Percentiles rank a stretch among this genome's conserved stretches.
These are phyloP conservation scores for Xylaria longipes DNA, from an alignment of 495 filamentous ascomycete genomes.

Conservation along the genomic window DNA sequence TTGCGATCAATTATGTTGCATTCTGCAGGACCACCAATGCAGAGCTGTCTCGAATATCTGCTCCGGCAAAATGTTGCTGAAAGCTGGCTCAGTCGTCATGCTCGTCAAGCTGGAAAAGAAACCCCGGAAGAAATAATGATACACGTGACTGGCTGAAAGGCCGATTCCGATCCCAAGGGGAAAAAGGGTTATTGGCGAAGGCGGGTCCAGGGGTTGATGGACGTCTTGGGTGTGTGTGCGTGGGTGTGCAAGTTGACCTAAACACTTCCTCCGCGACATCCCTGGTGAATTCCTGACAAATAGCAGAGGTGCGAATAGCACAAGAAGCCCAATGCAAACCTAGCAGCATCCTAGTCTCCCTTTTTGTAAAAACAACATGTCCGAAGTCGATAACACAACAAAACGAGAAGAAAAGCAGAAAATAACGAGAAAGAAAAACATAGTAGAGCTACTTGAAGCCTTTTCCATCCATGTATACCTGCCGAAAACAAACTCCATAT, in stretches of 20 bases:
- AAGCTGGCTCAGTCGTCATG: constrained; percentile 44
- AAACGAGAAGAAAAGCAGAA: constrained; percentile 29
- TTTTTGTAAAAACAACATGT: constrained; percentile 27
- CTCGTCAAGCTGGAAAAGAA: constrained; percentile 43
- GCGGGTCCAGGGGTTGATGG: constrained; percentile 30
- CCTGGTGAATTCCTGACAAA: constrained; percentile 25
- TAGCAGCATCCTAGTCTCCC: constrained; percentile 34
- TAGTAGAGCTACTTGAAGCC: constrained; percentile 36
- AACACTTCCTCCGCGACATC: constrained; percentile 25
- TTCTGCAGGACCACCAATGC: constrained; percentile 44
- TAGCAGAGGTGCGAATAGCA: constrained; percentile 23
- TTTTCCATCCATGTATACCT: constrained; percentile 47
- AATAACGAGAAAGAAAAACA: constrained; percentile 29
- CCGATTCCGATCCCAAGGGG: constrained; percentile 38
- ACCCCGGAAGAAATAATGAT: constrained; percentile 46
- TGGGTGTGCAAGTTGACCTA: constrained; percentile 28
- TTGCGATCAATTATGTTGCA: constrained; percentile 50
- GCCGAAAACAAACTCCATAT: constrained; percentile 44
- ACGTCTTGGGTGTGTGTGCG: constrained; percentile 32
- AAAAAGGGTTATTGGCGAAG: constrained; percentile 33
- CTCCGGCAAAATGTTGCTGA: constrained; percentile 44
- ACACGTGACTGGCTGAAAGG: constrained; percentile 43
- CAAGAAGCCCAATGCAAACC: constrained; percentile 33
- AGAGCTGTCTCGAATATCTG: constrained; percentile 46
- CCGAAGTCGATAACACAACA: constrained; percentile 24